These are phyloP conservation scores for Debaryomyces fabryi DNA, from an alignment of 1,139 yeast species.

Conservation along the genomic window DNA sequence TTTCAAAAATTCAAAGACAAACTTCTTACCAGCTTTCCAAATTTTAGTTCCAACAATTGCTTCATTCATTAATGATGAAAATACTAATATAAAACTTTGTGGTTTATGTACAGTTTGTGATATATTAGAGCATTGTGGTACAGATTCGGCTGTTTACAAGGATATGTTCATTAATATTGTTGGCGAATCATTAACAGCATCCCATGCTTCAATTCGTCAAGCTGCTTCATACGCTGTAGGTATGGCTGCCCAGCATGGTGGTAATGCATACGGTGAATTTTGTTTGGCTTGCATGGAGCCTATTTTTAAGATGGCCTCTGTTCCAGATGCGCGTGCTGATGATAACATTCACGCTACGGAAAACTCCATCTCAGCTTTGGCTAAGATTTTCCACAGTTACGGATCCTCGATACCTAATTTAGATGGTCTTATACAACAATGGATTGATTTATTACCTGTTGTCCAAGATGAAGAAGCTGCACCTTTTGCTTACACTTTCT, in stretches of 20 bases:
- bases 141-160: slow-evolving; percentile 63
- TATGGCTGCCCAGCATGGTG: slow-evolving; percentile 80
- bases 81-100: slow-evolving; percentile 69
- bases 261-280: slow-evolving; percentile 61
- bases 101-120: slow-evolving; percentile 84
- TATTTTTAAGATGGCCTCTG: slow-evolving; percentile 70
- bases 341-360: slow-evolving; percentile 89
- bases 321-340: slow-evolving; percentile 85
- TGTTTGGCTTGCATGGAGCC: slow-evolving; percentile 72
- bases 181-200: slow-evolving; percentile 63
- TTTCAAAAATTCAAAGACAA: slow-evolving; percentile 62
- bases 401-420: slow-evolving; percentile 62
- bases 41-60: slow-evolving; percentile 56
- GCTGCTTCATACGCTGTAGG: slow-evolving; percentile 88
- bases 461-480: slow-evolving; percentile 89
- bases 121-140: slow-evolving; percentile 76
- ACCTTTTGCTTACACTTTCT: slow-evolving; percentile 77
- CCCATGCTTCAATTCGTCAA: slow-evolving; percentile 81
- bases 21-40: slow-evolving; percentile 69
- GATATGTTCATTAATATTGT: slow-evolving; percentile 65
- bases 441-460: slow-evolving; percentile 85
- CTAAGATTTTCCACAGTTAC: slow-evolving; percentile 69
- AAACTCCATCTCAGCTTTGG: slow-evolving; percentile 78
- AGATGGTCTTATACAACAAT: slow-evolving; percentile 65
- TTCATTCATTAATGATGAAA: slow-evolving; percentile 62